Evolutionary conservation across 345 rosid genomes (phyloP), one percentile per base, ranked within the genome.

Genomic region (Linum tenue): DNA sequence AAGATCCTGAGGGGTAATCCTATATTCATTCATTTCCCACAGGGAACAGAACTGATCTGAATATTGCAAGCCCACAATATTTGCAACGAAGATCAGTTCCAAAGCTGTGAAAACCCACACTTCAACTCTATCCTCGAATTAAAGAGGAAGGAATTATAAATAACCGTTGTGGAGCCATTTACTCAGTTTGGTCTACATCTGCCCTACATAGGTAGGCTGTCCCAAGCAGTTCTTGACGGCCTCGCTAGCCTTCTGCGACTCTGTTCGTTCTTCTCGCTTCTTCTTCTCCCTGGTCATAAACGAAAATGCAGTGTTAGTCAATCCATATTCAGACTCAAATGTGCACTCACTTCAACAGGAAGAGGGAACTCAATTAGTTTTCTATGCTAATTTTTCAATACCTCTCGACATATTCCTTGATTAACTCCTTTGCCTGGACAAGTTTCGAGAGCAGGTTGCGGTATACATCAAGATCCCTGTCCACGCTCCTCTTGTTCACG

Each of bases 381-480:
- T 44, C 40, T 48, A 50, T 57, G 22, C 31, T 22, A 31, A 11
- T 69, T 48, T 0, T 22, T 22, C 31, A 22, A 48, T 84, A 94
- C 99, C 99, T 90, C 35, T 78, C 92, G 40, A 94, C 80, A 76
- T 88, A 94, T 79, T 94, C 99, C 86, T 77, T 94, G 9, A 90
- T 88, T 73, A 94, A 75, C 77, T 94, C 99, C 76, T 90, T 94
- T 15, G 99, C 96, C 78, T 94, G 99, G 76, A 94, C 97, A 84
- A 94, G 81, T 76, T 94, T 94, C 51, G 95, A 84, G 35, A 94
- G 92, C 69, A 94, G 79, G 80, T 88, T 88, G 64, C 97, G 97
- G 70, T 94, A 94, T 59, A 94, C 97, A 74, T 90, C 99, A 7
- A 94, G 95, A 79, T 94, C 97, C 38, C 99, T 84, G 53, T 94